Percentiles rank a stretch among this genome's conserved stretches.
Conservation (phyloP, 768 basidiomycete genomes). For the Russula compacta region DNA sequence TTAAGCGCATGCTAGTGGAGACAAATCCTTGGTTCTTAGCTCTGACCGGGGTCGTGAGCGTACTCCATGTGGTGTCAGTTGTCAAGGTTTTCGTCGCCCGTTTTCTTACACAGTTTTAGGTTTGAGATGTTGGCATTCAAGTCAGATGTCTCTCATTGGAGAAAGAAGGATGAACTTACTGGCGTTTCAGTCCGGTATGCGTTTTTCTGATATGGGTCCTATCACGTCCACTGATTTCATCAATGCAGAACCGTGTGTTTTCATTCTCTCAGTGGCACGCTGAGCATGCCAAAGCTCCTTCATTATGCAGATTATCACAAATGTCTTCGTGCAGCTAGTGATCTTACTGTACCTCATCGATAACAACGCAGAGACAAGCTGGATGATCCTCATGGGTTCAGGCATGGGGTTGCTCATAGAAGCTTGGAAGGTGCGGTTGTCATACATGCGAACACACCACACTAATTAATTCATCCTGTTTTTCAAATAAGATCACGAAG, state of each 20-base stretch:
- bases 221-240: not conserved
- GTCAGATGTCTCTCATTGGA: conserved; percentile 91
- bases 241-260: conserved; percentile 1
- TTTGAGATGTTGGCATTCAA: conserved; percentile 97
- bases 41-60: conserved; percentile 73
- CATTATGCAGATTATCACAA: conserved; percentile 61
- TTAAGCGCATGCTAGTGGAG: conserved; percentile 89
- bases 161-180: conserved; percentile 87
- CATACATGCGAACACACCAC: not conserved
- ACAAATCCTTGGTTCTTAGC: conserved; percentile 84
- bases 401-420: conserved; percentile 78
- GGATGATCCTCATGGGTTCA: conserved; percentile 93
- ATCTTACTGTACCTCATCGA: conserved; percentile 91
- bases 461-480: not conserved
- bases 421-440: conserved; percentile 75
- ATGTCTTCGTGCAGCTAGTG: conserved; percentile 87
- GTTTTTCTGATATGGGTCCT: conserved; percentile 20
- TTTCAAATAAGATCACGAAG: conserved; percentile 56
- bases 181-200: conserved; percentile 84
- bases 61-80: conserved; percentile 80
- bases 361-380: conserved; percentile 91
- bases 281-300: conserved; percentile 33
- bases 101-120: conserved; percentile 31
- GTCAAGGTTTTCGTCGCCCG: not conserved
- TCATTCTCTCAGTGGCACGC: conserved; percentile 15